These are phyloP conservation scores for Cucurbita maxima DNA, from an alignment of 306 rosid species.

Conservation along the genomic window DNA sequence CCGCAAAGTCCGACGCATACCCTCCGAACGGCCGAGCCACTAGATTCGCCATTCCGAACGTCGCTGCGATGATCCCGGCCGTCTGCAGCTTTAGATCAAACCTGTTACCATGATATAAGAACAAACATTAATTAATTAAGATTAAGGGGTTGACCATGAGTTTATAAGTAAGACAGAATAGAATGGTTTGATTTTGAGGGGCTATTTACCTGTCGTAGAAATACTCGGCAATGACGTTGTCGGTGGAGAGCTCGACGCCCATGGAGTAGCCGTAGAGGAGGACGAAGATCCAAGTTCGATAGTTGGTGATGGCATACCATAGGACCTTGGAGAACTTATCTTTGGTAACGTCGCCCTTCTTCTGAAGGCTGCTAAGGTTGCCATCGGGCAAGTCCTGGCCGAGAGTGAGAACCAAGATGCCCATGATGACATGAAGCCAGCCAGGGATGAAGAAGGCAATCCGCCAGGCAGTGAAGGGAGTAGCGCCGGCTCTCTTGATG, in stretches of 20 bases:
- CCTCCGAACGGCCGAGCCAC: conserved; percentile 83
- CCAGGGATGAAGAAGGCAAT: conserved; percentile 80
- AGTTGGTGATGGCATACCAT: conserved; percentile 75
- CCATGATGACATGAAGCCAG: conserved; percentile 49
- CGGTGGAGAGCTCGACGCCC: conserved; percentile 87
- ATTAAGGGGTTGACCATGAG: too few species aligned
- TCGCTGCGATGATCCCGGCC: conserved; percentile 73
- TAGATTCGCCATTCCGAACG: conserved; percentile 86
- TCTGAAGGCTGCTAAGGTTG: conserved; percentile 55
- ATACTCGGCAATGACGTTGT: conserved; percentile 75
- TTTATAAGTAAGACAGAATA: too few species aligned
- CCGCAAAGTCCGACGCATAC: conserved; percentile 41
- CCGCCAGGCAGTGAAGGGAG: conserved; percentile 75
- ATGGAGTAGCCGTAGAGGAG: conserved; percentile 83
- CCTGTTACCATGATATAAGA: not conserved
- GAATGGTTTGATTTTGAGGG: too few species aligned
- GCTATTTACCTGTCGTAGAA: conserved; percentile 55
- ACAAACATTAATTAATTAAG: too few species aligned
- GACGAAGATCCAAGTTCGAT: conserved; percentile 77
- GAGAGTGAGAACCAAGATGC: conserved; percentile 50
- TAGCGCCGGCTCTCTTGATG: conserved; percentile 30
- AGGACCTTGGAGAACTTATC: conserved; percentile 70
- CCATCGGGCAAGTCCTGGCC: conserved; percentile 93
- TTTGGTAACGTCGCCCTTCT: conserved; percentile 53
- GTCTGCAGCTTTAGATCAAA: conserved; percentile 64